These are phyloP conservation scores for Fonsecaea pugnacius DNA, from an alignment of 2,329 filamentous ascomycete genomes.

Conservation along the genomic window DNA sequence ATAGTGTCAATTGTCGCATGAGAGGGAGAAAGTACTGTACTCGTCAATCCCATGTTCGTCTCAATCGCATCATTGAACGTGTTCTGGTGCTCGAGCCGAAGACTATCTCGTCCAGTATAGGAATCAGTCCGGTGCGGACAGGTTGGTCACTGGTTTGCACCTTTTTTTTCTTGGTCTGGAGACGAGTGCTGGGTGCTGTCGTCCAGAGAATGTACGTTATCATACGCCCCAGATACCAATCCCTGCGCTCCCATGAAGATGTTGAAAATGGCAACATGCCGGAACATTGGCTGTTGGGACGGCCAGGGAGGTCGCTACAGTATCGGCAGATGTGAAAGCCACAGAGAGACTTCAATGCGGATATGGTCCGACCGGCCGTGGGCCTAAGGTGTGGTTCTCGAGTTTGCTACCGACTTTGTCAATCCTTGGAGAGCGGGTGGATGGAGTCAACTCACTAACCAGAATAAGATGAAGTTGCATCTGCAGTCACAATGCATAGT, in stretches of 20 bases:
- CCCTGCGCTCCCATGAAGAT: not conserved
- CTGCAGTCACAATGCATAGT: not conserved
- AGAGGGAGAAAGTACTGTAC: not conserved
- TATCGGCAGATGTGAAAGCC: not conserved
- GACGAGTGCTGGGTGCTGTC: not conserved
- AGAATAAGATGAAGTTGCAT: conserved; percentile 5
- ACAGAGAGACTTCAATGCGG: not conserved
- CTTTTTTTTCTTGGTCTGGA: not conserved
- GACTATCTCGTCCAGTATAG: not conserved
- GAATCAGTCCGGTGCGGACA: not conserved
- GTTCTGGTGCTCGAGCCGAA: not conserved
- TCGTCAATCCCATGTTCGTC: not conserved
- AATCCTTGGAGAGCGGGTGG: not conserved
- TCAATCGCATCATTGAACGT: not conserved
- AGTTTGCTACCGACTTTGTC: conserved; percentile 18
- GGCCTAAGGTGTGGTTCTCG: conserved; percentile 14
- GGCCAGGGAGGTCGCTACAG: not conserved
- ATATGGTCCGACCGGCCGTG: conserved; percentile 3
- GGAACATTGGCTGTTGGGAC: not conserved
- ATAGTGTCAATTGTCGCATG: not conserved
- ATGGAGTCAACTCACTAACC: conserved; percentile 10
- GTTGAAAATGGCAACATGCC: not conserved
- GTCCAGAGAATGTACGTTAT: not conserved
- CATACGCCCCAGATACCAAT: not conserved
- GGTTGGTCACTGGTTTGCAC: not conserved